Conservation (phyloP, 495 filamentous ascomycete species). For the Tirmania nivea region DNA sequence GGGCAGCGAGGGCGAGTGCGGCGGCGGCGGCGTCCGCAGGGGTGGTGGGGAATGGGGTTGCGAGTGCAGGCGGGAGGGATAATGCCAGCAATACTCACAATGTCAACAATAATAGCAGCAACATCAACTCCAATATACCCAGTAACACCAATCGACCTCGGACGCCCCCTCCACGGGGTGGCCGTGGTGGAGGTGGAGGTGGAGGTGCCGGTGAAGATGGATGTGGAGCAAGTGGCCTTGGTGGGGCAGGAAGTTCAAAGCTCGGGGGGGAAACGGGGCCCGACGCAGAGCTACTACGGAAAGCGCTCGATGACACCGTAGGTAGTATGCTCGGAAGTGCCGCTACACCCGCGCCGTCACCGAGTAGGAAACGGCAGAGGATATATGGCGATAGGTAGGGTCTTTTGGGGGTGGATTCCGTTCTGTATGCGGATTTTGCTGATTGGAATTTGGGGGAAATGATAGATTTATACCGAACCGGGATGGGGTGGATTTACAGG, state of each 20-base stretch:
- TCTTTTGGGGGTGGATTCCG: not conserved
- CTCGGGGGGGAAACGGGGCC: not conserved
- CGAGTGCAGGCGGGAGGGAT: not conserved
- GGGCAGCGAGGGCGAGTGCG: not conserved
- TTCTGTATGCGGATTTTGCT: not conserved
- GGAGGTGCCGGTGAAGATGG: too few species aligned
- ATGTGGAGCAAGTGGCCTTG: too few species aligned
- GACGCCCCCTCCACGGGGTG: not conserved
- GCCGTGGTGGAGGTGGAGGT: too few species aligned
- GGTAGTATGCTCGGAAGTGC: not conserved
- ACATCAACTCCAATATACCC: slow-evolving; percentile 1
- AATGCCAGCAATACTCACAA: not conserved
- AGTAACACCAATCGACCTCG: not conserved
- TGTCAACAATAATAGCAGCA: not conserved
- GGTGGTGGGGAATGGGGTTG: too few species aligned
- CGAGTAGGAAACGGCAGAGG: slow-evolving; percentile 19
- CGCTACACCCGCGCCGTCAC: slow-evolving; percentile 15
- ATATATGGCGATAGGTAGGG: slow-evolving; percentile 19
- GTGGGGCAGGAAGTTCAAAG: not conserved
- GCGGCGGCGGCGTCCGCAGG: not conserved
- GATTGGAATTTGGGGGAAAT: slow-evolving; percentile 1
- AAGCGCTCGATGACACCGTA: not conserved
- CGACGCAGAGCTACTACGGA: not conserved
- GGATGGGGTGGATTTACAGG: slow-evolving; percentile 76
- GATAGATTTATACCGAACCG: slow-evolving; percentile 84